A percentile compares a stretch with the other conserved stretches of the same genome.
Conservation (phyloP, 2,329 filamentous ascomycete species). For the Penicillium fuscoglaucum region DNA sequence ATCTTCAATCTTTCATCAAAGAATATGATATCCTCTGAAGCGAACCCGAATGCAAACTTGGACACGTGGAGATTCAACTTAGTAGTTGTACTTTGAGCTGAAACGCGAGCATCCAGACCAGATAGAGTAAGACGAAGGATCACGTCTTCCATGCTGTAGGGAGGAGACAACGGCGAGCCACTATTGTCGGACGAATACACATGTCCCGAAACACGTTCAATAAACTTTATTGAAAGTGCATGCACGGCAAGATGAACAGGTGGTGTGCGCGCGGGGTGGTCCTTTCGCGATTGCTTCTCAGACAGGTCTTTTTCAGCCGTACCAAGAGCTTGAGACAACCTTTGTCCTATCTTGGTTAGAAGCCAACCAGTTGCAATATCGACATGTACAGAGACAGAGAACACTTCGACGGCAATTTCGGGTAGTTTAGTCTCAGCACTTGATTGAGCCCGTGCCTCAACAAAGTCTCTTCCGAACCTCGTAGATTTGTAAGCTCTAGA, state of each 20-base stretch:
- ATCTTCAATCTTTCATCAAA: constrained; percentile 52
- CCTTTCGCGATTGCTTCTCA: constrained; percentile 7
- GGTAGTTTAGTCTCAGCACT: constrained; percentile 6
- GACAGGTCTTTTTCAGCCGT: constrained; percentile 11
- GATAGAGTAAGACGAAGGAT: constrained; percentile 35
- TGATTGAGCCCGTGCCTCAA: constrained; percentile 3
- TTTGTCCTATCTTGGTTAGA: constrained; percentile 39
- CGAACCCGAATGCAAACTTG: constrained; percentile 51
- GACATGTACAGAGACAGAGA: constrained; percentile 34
- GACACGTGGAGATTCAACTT: constrained; percentile 36
- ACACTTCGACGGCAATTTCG: constrained; percentile 35
- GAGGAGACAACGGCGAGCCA: constrained; percentile 15
- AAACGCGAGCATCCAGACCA: constrained; percentile 29
- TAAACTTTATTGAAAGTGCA: constrained; percentile 37
- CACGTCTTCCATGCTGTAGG: constrained; percentile 32
- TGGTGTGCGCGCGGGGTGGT: constrained; percentile 12
- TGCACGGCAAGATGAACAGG: constrained; percentile 30
- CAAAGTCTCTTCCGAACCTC: constrained; percentile 17
- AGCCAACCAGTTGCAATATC: constrained; percentile 47
- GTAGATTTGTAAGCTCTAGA: constrained; percentile 27
- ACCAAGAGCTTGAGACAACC: constrained; percentile 25
- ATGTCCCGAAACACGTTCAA: constrained; percentile 38
- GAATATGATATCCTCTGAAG: constrained; percentile 52
- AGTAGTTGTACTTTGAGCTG: constrained; percentile 20
- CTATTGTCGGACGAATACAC: constrained; percentile 25